Percentiles rank a stretch among this genome's conserved stretches.
Evolutionary conservation across 2,329 filamentous ascomycete species (phyloP).

Genomic region (Talaromyces sp.): DNA sequence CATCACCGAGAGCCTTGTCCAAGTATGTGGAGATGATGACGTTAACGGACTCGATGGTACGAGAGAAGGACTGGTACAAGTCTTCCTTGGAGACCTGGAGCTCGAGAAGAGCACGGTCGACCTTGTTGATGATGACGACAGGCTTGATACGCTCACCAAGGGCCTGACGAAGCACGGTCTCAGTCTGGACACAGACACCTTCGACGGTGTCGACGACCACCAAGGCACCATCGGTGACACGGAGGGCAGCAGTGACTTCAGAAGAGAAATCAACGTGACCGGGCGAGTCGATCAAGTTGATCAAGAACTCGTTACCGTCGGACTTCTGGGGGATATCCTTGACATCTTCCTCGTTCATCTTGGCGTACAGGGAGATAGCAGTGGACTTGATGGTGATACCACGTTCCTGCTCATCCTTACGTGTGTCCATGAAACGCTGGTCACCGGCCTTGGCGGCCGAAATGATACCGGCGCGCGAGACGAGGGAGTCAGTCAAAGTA

Average conservation of each 20-base stretch:
- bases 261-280: conserved; percentile 99
- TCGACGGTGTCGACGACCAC: conserved; percentile 99
- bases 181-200: conserved; percentile 99
- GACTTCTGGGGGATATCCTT: conserved; percentile 91
- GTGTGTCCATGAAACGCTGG: conserved; percentile 92
- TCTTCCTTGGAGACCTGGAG: conserved; percentile 98
- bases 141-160: conserved; percentile 99
- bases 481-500: conserved; percentile 97
- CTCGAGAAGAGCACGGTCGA: conserved; percentile 98
- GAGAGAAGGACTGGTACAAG: conserved; percentile 98
- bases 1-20: conserved; percentile 93
- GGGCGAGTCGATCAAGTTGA: conserved; percentile 99
- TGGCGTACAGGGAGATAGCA: conserved; percentile 95
- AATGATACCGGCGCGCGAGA: conserved; percentile 99
- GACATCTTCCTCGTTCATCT: conserved; percentile 71
- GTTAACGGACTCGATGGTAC: conserved; percentile 99
- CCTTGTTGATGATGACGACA: conserved; percentile 99
- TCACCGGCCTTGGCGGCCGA: conserved; percentile 96
- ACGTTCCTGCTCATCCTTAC: conserved; percentile 97
- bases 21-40: conserved; percentile 99
- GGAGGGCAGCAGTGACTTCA: conserved; percentile 97
- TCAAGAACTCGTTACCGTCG: conserved; percentile 93
- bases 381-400: conserved; percentile 99
- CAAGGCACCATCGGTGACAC: conserved; percentile 99
- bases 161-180: conserved; percentile 98